Evolutionary conservation across 805 yeast species (phyloP).

Genomic region (Pichia nanzhaoensis): DNA sequence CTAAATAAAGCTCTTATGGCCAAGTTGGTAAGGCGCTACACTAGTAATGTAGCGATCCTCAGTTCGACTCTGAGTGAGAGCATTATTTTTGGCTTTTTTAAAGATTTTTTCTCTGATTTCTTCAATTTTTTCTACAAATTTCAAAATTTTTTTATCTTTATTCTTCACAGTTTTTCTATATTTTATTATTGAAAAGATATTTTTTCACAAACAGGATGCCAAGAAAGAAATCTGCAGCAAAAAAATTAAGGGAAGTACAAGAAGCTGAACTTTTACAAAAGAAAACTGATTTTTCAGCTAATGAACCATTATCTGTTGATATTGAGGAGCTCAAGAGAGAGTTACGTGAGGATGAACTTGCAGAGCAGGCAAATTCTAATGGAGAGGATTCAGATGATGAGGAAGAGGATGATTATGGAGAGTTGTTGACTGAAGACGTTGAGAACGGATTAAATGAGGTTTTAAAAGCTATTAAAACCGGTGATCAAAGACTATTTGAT

Average conservation of each 20-base stretch:
- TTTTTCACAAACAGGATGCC: slow-evolving; percentile 42
- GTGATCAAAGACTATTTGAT: slow-evolving; percentile 62
- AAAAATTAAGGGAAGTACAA: slow-evolving; percentile 50
- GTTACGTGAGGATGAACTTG: slow-evolving; percentile 23
- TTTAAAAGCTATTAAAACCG: slow-evolving; percentile 56
- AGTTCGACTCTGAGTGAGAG: slow-evolving; percentile 20
- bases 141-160: background rate
- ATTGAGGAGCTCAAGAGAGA: slow-evolving; percentile 15
- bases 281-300: background rate
- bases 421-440: slow-evolving; percentile 76
- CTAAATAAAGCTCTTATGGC: slow-evolving; percentile 16
- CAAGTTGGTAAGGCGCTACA: slow-evolving; percentile 21
- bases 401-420: slow-evolving; percentile 90
- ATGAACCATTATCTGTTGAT: slow-evolving; percentile 11
- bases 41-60: slow-evolving; percentile 21
- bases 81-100: slow-evolving; percentile 12
- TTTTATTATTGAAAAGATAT: background rate
- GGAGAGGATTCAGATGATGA: slow-evolving; percentile 31
- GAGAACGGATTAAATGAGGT: slow-evolving; percentile 75
- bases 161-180: background rate
- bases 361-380: slow-evolving; percentile 26
- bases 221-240: slow-evolving; percentile 81
- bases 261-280: slow-evolving; percentile 6
- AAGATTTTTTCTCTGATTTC: slow-evolving; percentile 2
- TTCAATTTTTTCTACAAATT: background rate